phyloP scores from a whole-genome alignment of 352 stramenopile genomes.

The Phytophthora parvispora region DNA sequence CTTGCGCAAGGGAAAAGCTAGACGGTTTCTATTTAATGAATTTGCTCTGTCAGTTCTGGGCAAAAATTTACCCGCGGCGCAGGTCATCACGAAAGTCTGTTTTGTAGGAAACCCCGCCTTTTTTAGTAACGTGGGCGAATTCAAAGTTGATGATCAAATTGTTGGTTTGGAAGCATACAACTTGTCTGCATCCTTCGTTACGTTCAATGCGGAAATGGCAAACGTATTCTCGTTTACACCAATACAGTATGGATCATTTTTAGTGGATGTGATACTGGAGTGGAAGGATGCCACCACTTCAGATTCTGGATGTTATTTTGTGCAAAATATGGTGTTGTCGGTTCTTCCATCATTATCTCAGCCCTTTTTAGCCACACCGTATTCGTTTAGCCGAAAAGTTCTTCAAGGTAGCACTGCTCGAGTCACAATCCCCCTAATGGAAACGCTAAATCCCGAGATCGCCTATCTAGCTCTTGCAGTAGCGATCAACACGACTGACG shows the following conservation, averaged over 20 bases:
- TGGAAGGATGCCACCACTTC: slow-evolving; percentile 1
- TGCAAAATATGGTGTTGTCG: slow-evolving; percentile 14
- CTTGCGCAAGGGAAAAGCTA: slow-evolving; percentile 11
- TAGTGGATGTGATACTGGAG: slow-evolving; percentile 27
- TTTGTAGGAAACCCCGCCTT: slow-evolving; percentile 15
- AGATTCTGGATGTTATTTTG: slow-evolving; percentile 22
- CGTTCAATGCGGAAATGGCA: neutral
- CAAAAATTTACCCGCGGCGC: slow-evolving; percentile 1
- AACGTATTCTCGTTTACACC: slow-evolving; percentile 11
- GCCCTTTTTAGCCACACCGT: slow-evolving; percentile 11
- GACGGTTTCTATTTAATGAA: slow-evolving; percentile 2
- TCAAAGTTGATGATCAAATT: slow-evolving; percentile 3
- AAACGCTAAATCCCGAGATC: slow-evolving; percentile 8
- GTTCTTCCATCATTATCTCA: slow-evolving; percentile 15
- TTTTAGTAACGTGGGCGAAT: neutral
- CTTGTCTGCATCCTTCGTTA: slow-evolving; percentile 12
- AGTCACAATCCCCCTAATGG: slow-evolving; percentile 21
- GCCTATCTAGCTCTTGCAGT: slow-evolving; percentile 23
- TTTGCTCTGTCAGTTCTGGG: slow-evolving; percentile 11
- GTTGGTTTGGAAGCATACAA: slow-evolving; percentile 15
- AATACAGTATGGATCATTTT: slow-evolving; percentile 7
- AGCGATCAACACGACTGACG: slow-evolving; percentile 17
- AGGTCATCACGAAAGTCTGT: slow-evolving; percentile 5
- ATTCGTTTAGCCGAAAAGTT: slow-evolving; percentile 27
- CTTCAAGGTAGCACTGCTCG: slow-evolving; percentile 23